Conservation (phyloP, 140 eudicot species). For the Flaveria floridana region DNA sequence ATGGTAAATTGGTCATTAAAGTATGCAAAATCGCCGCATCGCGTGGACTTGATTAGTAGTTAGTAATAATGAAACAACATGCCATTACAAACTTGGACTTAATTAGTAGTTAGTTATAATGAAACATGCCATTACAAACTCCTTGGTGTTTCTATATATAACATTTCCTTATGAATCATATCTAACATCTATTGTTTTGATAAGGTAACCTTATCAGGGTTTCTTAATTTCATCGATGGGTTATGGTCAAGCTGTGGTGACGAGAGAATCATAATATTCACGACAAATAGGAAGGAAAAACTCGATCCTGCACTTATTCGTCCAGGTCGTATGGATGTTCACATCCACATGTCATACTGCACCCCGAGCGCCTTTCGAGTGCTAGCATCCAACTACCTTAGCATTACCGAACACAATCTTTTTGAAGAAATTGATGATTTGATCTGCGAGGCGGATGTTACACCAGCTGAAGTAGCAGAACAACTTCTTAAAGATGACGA, state of each 20-base stretch:
- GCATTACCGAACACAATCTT: slow-evolving; percentile 28
- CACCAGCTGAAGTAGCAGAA: slow-evolving; percentile 61
- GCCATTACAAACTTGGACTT: too few species aligned
- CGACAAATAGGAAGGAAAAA: slow-evolving; percentile 53
- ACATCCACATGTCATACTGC: slow-evolving; percentile 54
- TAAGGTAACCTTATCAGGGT: slow-evolving; percentile 38
- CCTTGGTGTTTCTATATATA: not conserved
- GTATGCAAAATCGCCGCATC: too few species aligned
- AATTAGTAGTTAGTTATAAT: too few species aligned
- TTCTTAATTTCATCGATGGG: slow-evolving; percentile 60
- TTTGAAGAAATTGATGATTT: slow-evolving; percentile 38
- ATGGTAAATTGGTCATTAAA: too few species aligned
- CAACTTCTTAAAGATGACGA: slow-evolving; percentile 48
- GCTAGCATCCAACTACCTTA: slow-evolving; percentile 46
- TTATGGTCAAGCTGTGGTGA: slow-evolving; percentile 69
- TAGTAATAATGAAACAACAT: too few species aligned
- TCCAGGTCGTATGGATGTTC: slow-evolving; percentile 67
- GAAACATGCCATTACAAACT: not conserved
- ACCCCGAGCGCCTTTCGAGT: slow-evolving; percentile 39
- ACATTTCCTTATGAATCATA: not conserved
- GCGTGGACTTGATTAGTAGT: too few species aligned
- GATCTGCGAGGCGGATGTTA: slow-evolving; percentile 32
- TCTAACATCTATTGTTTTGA: slow-evolving; percentile 9
- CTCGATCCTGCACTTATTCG: slow-evolving; percentile 59
- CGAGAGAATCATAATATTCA: slow-evolving; percentile 56